Evolutionary conservation across 345 rosid species (phyloP).

Genomic region (Firmiana major): DNA sequence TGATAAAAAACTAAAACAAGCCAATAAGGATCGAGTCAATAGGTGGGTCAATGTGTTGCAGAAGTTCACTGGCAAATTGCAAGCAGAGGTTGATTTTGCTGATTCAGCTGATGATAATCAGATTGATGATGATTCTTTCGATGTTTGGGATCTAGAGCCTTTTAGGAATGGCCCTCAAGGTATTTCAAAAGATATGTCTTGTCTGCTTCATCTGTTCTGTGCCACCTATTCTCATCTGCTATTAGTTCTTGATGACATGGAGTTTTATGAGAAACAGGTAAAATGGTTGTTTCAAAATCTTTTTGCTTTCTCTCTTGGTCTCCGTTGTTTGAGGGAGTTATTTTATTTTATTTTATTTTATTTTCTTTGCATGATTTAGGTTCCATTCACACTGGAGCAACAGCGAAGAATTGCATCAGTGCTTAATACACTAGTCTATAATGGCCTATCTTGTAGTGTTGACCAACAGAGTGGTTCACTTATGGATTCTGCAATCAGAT

Average conservation of each 20-base stretch:
- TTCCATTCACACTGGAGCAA: conserved; percentile 76
- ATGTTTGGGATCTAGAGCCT: conserved; percentile 69
- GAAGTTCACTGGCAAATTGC: conserved; percentile 75
- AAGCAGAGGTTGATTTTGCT: conserved; percentile 27
- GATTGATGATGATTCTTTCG: conserved; percentile 39
- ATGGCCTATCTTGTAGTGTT: too few species aligned
- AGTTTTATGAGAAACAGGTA: conserved; percentile 98
- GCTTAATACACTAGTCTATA: too few species aligned
- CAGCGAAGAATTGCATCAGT: too few species aligned
- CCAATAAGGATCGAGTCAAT: conserved; percentile 52
- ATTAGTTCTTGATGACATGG: conserved; percentile 95
- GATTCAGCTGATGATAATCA: conserved; percentile 35
- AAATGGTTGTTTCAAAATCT: conserved; percentile 1
- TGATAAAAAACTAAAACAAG: conserved; percentile 46
- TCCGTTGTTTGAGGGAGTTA: conserved; percentile 19
- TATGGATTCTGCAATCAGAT: too few species aligned
- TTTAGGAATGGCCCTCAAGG: conserved; percentile 69
- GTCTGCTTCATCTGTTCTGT: conserved; percentile 85
- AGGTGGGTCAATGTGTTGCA: conserved; percentile 71
- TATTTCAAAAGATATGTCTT: conserved; percentile 63
- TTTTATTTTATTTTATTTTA: too few species aligned
- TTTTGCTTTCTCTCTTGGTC: conserved; percentile 5
- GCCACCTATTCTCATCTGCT: conserved; percentile 86
- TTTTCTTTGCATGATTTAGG: conserved; percentile 44
- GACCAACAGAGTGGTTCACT: too few species aligned